Conservation (phyloP, 2,329 filamentous ascomycete genomes). For the Fusarium sp. region DNA sequence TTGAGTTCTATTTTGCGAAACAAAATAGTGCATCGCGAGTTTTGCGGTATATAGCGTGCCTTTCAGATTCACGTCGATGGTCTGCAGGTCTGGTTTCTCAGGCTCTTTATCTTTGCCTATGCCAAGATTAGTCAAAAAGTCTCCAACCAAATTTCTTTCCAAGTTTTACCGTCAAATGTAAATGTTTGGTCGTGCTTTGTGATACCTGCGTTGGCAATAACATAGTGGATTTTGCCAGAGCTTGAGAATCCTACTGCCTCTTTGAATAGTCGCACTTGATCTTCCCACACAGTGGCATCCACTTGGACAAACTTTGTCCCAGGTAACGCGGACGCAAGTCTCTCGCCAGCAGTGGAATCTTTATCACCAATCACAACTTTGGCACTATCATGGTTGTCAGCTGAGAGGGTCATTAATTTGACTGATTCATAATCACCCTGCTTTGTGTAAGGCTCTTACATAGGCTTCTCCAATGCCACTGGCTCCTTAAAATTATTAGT, state of each 20-base stretch:
- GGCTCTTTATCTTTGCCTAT: neutral
- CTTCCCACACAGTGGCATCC: neutral
- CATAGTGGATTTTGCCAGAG: neutral
- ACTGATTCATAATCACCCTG: neutral
- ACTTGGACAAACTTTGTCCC: neutral
- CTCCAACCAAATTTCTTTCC: accelerated
- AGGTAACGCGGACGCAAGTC: neutral
- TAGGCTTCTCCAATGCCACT: slow-evolving; percentile 16
- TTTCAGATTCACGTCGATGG: slow-evolving; percentile 1
- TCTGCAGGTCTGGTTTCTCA: neutral
- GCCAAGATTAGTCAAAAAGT: too few relatives aligned
- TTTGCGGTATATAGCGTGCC: neutral
- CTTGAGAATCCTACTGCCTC: neutral
- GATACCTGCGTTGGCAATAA: slow-evolving; percentile 14
- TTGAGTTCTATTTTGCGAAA: neutral
- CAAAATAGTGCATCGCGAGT: slow-evolving; percentile 15
- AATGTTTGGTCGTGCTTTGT: slow-evolving; percentile 8
- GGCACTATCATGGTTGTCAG: neutral
- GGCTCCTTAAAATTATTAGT: neutral
- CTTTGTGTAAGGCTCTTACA: neutral
- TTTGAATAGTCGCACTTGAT: neutral
- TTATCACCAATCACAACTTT: slow-evolving; percentile 3
- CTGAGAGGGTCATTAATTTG: neutral
- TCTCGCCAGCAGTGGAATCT: accelerated
- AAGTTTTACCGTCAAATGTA: neutral